Evolutionary conservation across 2,329 filamentous ascomycete genomes (phyloP).

Genomic region (Aureobasidium sp.): DNA sequence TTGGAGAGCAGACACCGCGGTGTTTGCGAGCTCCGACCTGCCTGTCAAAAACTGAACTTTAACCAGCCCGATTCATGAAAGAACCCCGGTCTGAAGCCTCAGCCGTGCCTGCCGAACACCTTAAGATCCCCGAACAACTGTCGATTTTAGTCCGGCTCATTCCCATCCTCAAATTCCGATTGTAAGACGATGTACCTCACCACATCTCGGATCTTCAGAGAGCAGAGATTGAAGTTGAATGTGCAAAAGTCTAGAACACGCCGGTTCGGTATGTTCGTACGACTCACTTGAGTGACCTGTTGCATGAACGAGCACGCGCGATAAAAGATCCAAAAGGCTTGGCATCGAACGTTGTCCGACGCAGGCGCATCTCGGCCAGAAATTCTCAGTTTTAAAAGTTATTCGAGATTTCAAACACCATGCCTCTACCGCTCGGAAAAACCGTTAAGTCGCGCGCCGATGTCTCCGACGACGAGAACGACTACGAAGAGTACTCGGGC

Average conservation of each 20-base stretch:
- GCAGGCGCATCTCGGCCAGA: slow-evolving; percentile 1
- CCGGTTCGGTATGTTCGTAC: not conserved
- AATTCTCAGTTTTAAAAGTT: not conserved
- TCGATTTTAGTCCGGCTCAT: not conserved
- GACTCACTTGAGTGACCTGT: not conserved
- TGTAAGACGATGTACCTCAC: not conserved
- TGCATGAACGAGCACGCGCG: not conserved
- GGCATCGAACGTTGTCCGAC: not conserved
- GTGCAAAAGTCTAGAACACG: not conserved
- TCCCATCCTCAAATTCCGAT: not conserved
- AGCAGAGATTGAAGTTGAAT: no score
- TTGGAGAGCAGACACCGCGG: slow-evolving; percentile 1
- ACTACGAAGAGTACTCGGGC: slow-evolving; percentile 22
- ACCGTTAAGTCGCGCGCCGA: slow-evolving; percentile 19
- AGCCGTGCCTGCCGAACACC: not conserved
- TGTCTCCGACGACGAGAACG: slow-evolving; percentile 15
- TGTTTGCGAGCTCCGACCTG: not conserved
- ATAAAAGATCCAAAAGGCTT: not conserved
- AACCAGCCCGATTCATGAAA: not conserved
- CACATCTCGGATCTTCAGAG: no score
- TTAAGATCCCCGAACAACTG: not conserved
- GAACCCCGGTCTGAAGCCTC: not conserved
- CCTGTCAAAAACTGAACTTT: slow-evolving; percentile 3
- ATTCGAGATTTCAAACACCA: not conserved
- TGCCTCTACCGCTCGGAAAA: slow-evolving; percentile 19